These are phyloP conservation scores for Lantana camara DNA, from an alignment of 257 asterid genomes.

Conservation along the genomic window DNA sequence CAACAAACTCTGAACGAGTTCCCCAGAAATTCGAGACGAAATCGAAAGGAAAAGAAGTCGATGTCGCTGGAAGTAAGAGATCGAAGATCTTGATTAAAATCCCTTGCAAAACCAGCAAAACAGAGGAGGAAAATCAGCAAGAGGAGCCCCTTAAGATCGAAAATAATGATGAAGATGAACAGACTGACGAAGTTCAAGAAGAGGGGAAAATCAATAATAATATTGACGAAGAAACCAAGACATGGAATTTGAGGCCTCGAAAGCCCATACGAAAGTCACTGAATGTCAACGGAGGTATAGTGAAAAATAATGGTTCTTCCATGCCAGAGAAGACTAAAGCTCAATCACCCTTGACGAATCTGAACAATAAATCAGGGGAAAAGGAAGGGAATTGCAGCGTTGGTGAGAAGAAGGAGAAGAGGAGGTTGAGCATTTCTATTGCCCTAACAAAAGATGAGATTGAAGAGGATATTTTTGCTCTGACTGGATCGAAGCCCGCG, in stretches of 20 bases:
- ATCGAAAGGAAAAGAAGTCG: conserved; percentile 35
- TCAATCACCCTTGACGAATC: conserved; percentile 44
- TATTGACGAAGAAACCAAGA: conserved; percentile 49
- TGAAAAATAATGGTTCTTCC: conserved; percentile 22
- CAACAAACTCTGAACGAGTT: conserved; percentile 28
- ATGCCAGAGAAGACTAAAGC: conserved; percentile 39
- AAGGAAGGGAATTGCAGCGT: conserved; percentile 31
- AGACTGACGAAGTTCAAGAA: conserved; percentile 30
- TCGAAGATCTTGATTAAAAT: conserved; percentile 48
- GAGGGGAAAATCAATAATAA: conserved; percentile 31
- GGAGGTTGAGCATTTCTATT: conserved; percentile 43
- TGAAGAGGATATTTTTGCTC: conserved; percentile 65
- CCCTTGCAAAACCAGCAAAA: conserved; percentile 44
- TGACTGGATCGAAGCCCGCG: conserved; percentile 68
- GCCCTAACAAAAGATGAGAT: conserved; percentile 62
- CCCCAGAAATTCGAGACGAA: conserved; percentile 33
- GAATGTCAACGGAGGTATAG: conserved; percentile 38
- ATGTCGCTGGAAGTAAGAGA: conserved; percentile 30
- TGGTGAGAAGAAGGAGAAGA: conserved; percentile 51
- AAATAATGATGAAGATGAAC: conserved; percentile 26
- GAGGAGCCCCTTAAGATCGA: conserved; percentile 31
- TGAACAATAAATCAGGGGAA: conserved; percentile 39
- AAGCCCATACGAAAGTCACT: conserved; percentile 40
- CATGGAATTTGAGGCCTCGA: conserved; percentile 66
- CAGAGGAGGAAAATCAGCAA: conserved; percentile 32